Base-by-base conservation (phyloP, 192 early-diverging fungal species). In the Dimargaris cristalligena region DNA sequence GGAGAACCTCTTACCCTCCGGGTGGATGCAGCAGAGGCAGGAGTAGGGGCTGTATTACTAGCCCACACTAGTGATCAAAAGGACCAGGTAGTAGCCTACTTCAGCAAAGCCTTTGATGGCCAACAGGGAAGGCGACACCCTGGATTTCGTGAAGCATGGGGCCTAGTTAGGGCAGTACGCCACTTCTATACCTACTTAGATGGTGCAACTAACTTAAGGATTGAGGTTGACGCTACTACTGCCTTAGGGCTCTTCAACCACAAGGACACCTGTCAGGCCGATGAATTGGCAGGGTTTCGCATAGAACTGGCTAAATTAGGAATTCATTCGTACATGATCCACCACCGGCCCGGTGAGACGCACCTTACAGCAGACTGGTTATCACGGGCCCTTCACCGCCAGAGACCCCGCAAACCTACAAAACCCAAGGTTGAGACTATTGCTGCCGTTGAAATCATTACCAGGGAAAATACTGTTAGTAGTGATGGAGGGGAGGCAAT, bases 101-200 rank as follows among this genome's bases (percentile, higher is more conserved):
- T 58, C 52, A 65, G 58, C 3, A 28, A 18, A 1, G 54, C 35
- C 0, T 69, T 69, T 52, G 60, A 41, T 29, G 52, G 67, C 3
- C 0, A 22, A 0, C 63, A 65, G 32, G 63, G 63, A 0, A 33
- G 29, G 31, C 44, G 44, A 0, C 64, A 62, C 14, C 56, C 63
- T 0, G 58, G 60, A 0, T 69, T 63, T 60, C 57, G 52, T 4
- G 61, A 69, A 55, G 60, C 63, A 0, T 58, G 38, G 1, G 63
- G 63, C 0, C 60, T 62, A 0, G 35, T 56, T 1, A 57, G 62
- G 23, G 50, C 63, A 0, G 61, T 58, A 4, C 51, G 59, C 18
- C 26, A 56, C 28, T 65, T 69, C 46, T 69, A 62, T 51, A 44
- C 60, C 0, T 65, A 60, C 44, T 44, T 69, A 0, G 67, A 65